A percentile compares a stretch with the other conserved stretches of the same genome.
Evolutionary conservation across 768 basidiomycete genomes (phyloP).

Genomic region (Tulasnella calospora): DNA sequence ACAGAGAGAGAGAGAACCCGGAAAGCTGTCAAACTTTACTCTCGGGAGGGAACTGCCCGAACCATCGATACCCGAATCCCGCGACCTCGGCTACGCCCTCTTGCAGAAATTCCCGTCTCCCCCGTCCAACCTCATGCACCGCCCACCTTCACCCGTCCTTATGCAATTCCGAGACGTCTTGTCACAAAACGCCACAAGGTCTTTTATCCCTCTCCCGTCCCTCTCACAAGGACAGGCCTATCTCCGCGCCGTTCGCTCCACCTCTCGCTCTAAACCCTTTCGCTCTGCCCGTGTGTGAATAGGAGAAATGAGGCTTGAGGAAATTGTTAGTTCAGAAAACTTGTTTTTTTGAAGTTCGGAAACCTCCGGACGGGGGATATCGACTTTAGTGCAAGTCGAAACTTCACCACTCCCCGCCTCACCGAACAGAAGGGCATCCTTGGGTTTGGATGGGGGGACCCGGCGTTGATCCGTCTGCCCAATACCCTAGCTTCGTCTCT

Average conservation of each 20-base stretch:
- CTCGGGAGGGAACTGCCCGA: background rate
- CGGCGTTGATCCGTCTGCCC: background rate
- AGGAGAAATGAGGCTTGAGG: background rate
- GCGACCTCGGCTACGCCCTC: background rate
- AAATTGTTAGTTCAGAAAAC: background rate
- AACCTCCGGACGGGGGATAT: background rate
- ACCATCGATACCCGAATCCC: background rate
- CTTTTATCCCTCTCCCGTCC: too few species aligned
- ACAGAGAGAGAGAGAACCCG: background rate
- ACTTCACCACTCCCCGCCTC: background rate
- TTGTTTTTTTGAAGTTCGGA: background rate
- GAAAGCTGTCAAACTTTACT: background rate
- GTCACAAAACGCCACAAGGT: too few species aligned
- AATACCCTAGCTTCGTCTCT: background rate
- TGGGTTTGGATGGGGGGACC: background rate
- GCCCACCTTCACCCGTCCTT: too few species aligned
- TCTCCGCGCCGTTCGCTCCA: background rate
- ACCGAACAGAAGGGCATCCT: background rate
- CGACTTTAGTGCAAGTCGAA: background rate
- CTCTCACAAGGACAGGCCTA: background rate
- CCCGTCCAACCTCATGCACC: background rate
- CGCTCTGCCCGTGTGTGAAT: background rate
- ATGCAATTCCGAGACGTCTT: constrained; percentile 3
- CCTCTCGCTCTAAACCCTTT: background rate
- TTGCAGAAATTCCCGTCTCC: background rate